Percentiles rank a stretch among this genome's conserved stretches.
phyloP scores from a whole-genome alignment of 1,284 basidiomycete species.

The Kalmanozyma brasiliensis region DNA sequence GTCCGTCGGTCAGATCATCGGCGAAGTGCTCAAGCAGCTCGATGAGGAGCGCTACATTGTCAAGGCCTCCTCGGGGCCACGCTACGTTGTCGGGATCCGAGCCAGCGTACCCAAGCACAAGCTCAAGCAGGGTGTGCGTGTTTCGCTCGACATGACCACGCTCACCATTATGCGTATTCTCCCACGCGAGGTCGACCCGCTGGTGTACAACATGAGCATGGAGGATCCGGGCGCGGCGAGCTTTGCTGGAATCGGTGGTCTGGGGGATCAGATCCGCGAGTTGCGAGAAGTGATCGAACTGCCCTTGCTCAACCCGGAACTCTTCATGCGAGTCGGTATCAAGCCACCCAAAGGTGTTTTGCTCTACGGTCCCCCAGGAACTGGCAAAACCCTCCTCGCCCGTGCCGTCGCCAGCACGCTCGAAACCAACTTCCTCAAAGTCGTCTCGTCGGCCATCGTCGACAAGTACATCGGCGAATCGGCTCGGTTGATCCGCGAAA shows the following conservation, averaged over 20 bases:
- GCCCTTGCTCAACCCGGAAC: slow-evolving; percentile 92
- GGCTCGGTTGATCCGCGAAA: slow-evolving; percentile 90
- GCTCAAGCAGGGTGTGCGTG: slow-evolving; percentile 91
- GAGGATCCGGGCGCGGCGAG: slow-evolving; percentile 95
- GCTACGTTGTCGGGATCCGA: slow-evolving; percentile 98
- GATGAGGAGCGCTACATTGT: slow-evolving; percentile 99
- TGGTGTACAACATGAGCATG: slow-evolving; percentile 99
- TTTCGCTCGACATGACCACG: slow-evolving; percentile 99
- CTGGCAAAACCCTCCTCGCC: slow-evolving; percentile 94
- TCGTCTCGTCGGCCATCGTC: slow-evolving; percentile 98
- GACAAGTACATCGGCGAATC: slow-evolving; percentile 99
- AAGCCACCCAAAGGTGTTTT: slow-evolving; percentile 93
- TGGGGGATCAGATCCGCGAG: slow-evolving; percentile 95
- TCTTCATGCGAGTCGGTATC: slow-evolving; percentile 95
- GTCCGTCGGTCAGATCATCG: slow-evolving; percentile 98
- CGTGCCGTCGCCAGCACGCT: slow-evolving; percentile 95
- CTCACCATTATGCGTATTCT: slow-evolving; percentile 95
- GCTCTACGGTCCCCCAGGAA: slow-evolving; percentile 91
- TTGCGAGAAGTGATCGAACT: slow-evolving; percentile 97
- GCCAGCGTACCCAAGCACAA: slow-evolving; percentile 90
- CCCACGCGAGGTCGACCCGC: slow-evolving; percentile 95
- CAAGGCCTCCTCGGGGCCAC: slow-evolving; percentile 96
- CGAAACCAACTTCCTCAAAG: slow-evolving; percentile 96
- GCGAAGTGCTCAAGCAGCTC: slow-evolving; percentile 97
- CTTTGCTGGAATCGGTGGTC: slow-evolving; percentile 96